These are phyloP conservation scores for Annulohypoxylon maeteangense DNA, from an alignment of 495 filamentous ascomycete genomes.

Conservation along the genomic window DNA sequence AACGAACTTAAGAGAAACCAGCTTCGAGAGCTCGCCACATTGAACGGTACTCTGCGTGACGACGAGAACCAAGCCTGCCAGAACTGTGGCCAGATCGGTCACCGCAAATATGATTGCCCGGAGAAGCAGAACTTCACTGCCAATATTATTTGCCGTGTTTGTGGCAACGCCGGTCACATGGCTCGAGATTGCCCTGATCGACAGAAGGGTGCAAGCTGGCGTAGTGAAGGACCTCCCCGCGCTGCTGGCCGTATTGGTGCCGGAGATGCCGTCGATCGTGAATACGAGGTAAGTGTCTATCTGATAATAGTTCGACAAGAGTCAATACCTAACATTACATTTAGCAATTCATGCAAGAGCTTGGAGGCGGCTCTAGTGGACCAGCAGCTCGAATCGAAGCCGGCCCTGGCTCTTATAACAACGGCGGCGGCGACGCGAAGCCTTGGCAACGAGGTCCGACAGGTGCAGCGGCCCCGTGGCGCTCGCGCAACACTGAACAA, in stretches of 20 bases:
- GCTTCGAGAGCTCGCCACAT: slow-evolving; percentile 92
- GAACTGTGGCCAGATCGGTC: slow-evolving; percentile 99
- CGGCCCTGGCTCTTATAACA: slow-evolving; percentile 71
- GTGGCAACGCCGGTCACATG: slow-evolving; percentile 95
- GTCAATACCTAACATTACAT: slow-evolving; percentile 44
- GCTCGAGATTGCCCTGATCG: slow-evolving; percentile 93
- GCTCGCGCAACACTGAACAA: slow-evolving; percentile 56
- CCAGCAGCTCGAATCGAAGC: slow-evolving; percentile 87
- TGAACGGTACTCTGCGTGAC: slow-evolving; percentile 97
- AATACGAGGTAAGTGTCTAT: slow-evolving; percentile 82
- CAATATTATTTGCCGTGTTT: slow-evolving; percentile 98
- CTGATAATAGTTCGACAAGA: slow-evolving; percentile 37
- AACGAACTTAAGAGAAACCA: slow-evolving; percentile 99
- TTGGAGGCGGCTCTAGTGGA: slow-evolving; percentile 78
- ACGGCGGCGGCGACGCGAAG: slow-evolving; percentile 65
- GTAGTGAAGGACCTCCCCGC: slow-evolving; percentile 71
- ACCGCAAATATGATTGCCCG: slow-evolving; percentile 98
- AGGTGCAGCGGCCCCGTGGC: slow-evolving; percentile 87
- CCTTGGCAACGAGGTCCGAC: slow-evolving; percentile 94
- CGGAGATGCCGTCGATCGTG: slow-evolving; percentile 89
- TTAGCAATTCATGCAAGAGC: slow-evolving; percentile 97
- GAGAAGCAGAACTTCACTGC: slow-evolving; percentile 98
- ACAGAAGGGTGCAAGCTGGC: slow-evolving; percentile 89
- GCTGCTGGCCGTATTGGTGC: slow-evolving; percentile 72
- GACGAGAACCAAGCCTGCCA: slow-evolving; percentile 99